Evolutionary conservation across 1,284 basidiomycete genomes (phyloP), one percentile per base, ranked within the genome.

Genomic region (Ceratorhiza oryzae-sativae): DNA sequence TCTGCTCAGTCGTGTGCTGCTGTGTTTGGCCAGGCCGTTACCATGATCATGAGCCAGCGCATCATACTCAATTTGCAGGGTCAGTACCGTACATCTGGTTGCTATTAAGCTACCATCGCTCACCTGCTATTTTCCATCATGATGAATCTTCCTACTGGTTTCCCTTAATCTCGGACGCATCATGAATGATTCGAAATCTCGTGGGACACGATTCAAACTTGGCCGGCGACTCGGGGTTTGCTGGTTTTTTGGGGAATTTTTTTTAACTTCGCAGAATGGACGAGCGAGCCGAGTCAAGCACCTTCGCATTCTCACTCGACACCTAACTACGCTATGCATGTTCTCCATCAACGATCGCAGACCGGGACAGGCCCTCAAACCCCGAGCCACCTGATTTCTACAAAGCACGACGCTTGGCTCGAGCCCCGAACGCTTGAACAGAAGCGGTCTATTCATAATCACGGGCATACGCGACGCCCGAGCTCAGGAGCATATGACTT

Each of bases 1-100:
- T 55, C 63, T 3, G 30, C 63, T 15, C 58, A 62, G 59, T 72
- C 71, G 20, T 61, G 59, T 32, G 71, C 71, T n/a, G 71, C 71
- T 1, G 56, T 55, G 20, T 62, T 72, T 18, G 71, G 71, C 10
- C 58, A 72, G n/a, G 71, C 71, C 8, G 60, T 72, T 2, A 72
- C 71, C 13, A 72, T 72, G 71, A 72, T 72, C 46, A 72, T 72
- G 71, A 51, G 45, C 20, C 58, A 72, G 39, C 71, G 59, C 8
- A 72, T 72, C 27, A 72, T 72, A 42, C 49, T 72, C n/a, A 72
- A 67, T 30, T 49, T 67, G 25, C 63, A 67, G 49, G 63, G 63
- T 67, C 49, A 67, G 63, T 45, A 3, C 30, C 34, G 25, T 34
- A 13, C 6, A 13, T 0, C 36, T 56, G 53, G 36, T 56, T 45